Percentiles rank a stretch among this genome's conserved stretches.
phyloP scores from a whole-genome alignment of 2,329 filamentous ascomycete genomes.

The Aspergillus quadricinctus region DNA sequence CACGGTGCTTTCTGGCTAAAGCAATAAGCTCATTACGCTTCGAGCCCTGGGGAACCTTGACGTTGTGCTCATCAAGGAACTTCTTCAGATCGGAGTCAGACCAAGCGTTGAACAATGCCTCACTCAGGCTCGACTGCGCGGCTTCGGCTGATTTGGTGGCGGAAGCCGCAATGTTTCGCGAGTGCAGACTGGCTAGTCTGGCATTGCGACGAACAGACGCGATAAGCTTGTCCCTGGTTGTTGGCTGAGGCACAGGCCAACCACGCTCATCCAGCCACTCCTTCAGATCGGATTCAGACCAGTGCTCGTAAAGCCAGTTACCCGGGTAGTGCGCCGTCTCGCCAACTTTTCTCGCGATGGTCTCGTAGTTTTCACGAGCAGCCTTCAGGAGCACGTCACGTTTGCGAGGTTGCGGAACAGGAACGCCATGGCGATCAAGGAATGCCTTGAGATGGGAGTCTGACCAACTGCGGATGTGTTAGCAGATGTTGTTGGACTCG shows the following conservation, averaged over 20 bases:
- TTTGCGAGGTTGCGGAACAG: constrained; percentile 79
- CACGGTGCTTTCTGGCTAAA: constrained; percentile 81
- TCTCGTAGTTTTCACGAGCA: constrained; percentile 76
- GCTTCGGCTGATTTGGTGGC: constrained; percentile 62
- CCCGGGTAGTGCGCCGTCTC: constrained; percentile 84
- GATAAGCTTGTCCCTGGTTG: constrained; percentile 79
- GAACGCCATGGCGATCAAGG: constrained; percentile 81
- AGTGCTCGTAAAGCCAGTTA: constrained; percentile 86
- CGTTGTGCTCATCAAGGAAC: constrained; percentile 85
- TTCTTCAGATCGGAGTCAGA: constrained; percentile 85
- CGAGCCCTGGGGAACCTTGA: constrained; percentile 87
- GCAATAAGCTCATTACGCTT: constrained; percentile 85
- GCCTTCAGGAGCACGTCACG: constrained; percentile 77
- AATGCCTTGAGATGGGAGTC: constrained; percentile 93
- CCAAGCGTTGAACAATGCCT: constrained; percentile 86
- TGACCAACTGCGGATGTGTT: constrained; percentile 63
- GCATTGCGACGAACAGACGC: constrained; percentile 88
- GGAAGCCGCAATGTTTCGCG: constrained; percentile 57
- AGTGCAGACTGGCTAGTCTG: constrained; percentile 67
- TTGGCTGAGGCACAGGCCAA: constrained; percentile 78
- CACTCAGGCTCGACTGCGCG: constrained; percentile 70
- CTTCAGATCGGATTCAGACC: constrained; percentile 92
- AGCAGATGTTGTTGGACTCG: constrained; percentile 24
- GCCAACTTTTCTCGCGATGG: constrained; percentile 67
- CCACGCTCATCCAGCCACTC: constrained; percentile 88